These are phyloP conservation scores for Austroboletus festivus DNA, from an alignment of 768 basidiomycete species.

Conservation along the genomic window DNA sequence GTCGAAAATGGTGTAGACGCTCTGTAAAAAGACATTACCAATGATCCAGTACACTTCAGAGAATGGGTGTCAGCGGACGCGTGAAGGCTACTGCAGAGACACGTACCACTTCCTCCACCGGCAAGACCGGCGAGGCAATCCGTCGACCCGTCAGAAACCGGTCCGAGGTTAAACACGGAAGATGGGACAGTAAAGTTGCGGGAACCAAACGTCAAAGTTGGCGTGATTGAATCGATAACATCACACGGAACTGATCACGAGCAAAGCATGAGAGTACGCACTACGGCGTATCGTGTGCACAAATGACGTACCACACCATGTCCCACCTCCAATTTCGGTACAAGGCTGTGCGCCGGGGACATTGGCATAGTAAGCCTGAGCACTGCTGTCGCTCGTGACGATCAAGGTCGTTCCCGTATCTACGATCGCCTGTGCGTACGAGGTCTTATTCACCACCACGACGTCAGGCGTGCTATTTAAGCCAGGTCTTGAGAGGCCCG, in stretches of 20 bases:
- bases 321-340: slow-evolving; percentile 27
- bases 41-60: slow-evolving; percentile 30
- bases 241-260: slow-evolving; percentile 32
- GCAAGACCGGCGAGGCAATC: slow-evolving; percentile 39
- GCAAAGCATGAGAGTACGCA: neutral
- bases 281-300: neutral
- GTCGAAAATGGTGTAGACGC: slow-evolving; percentile 33
- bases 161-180: slow-evolving; percentile 43
- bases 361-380: slow-evolving; percentile 27
- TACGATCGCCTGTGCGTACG: slow-evolving; percentile 30
- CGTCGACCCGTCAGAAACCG: slow-evolving; percentile 24
- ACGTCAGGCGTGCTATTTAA: slow-evolving; percentile 18
- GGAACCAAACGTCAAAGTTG: slow-evolving; percentile 38
- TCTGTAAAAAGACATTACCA: slow-evolving; percentile 35
- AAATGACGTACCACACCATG: slow-evolving; percentile 33
- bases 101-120: slow-evolving; percentile 25
- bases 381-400: slow-evolving; percentile 23
- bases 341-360: slow-evolving; percentile 30
- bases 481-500: slow-evolving; percentile 26
- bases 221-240: slow-evolving; percentile 23
- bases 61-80: neutral
- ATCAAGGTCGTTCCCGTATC: slow-evolving; percentile 34
- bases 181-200: slow-evolving; percentile 35
- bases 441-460: slow-evolving; percentile 23
- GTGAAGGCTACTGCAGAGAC: neutral